These are phyloP conservation scores for Metarhizium humberi DNA, from an alignment of 2,329 filamentous ascomycete genomes.

Conservation along the genomic window DNA sequence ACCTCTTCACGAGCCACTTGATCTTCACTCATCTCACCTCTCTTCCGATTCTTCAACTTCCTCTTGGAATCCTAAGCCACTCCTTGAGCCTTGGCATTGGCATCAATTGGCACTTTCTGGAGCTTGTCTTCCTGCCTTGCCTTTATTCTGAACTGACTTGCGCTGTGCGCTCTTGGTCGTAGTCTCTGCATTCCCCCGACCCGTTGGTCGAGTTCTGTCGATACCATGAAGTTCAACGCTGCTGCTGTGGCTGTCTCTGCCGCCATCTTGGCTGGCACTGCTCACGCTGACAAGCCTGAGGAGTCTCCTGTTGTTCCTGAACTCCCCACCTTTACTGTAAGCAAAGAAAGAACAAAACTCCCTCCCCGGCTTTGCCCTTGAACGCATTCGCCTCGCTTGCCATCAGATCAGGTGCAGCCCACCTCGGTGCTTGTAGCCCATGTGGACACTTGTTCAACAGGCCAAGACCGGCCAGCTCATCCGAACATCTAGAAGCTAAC, in stretches of 20 bases:
- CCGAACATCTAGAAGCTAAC: constrained; percentile 12
- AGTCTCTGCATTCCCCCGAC: background rate
- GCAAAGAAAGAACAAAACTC: constrained; percentile 23
- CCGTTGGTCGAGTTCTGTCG: constrained; percentile 36
- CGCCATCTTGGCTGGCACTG: constrained; percentile 59
- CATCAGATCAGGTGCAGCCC: background rate
- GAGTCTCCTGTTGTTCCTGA: constrained; percentile 51
- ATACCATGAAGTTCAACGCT: constrained; percentile 71
- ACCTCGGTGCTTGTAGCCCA: background rate
- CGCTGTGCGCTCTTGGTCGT: constrained; percentile 12
- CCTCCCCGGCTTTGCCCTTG: background rate
- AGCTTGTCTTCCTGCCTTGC: constrained; percentile 5
- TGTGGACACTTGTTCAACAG: background rate
- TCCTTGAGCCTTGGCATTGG: constrained; percentile 19
- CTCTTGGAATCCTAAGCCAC: constrained; percentile 14
- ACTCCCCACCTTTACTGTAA: constrained; percentile 81
- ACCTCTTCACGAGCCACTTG: constrained; percentile 3
- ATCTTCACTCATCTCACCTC: constrained; percentile 13
- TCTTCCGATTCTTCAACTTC: constrained; percentile 15
- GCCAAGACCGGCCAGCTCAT: background rate
- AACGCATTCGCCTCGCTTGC: background rate
- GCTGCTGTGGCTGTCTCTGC: constrained; percentile 69
- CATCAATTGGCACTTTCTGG: constrained; percentile 7
- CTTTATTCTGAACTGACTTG: constrained; percentile 11
- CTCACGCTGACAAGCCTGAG: constrained; percentile 59